Conservation (phyloP, 1,139 yeast species). For the Pichia sp. region DNA sequence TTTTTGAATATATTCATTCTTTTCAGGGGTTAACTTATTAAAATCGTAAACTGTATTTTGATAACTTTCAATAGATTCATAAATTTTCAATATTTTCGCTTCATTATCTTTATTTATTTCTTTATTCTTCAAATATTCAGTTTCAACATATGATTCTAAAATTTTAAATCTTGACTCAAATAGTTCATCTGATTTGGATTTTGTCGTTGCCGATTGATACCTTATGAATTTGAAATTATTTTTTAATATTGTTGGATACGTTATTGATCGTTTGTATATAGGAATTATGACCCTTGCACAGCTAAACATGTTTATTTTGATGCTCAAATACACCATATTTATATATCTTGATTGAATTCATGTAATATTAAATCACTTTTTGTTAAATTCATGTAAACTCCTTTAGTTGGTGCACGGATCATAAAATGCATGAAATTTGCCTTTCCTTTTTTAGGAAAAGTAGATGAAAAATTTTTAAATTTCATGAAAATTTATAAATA, state of each 20-base stretch:
- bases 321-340: too few species aligned
- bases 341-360: too few species aligned
- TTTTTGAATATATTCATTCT: conserved; percentile 16
- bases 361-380: too few species aligned
- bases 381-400: too few species aligned
- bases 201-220: conserved; percentile 7
- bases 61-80: conserved; percentile 15
- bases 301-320: background rate
- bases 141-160: conserved; percentile 14
- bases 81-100: conserved; percentile 2
- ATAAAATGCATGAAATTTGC: background rate
- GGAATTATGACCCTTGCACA: background rate
- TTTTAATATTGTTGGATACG: background rate
- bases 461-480: background rate
- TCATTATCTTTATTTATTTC: background rate
- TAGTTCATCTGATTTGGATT: conserved; percentile 16
- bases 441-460: conserved; percentile 2
- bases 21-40: conserved; percentile 17
- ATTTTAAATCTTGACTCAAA: conserved; percentile 17
- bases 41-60: conserved; percentile 23
- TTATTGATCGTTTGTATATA: background rate
- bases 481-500: too few species aligned
- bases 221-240: background rate
- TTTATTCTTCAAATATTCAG: conserved; percentile 7
- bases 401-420: background rate